Evolutionary conservation across 2,329 filamentous ascomycete genomes (phyloP), one percentile per base, ranked within the genome.

Genomic region (Nemania serpens): DNA sequence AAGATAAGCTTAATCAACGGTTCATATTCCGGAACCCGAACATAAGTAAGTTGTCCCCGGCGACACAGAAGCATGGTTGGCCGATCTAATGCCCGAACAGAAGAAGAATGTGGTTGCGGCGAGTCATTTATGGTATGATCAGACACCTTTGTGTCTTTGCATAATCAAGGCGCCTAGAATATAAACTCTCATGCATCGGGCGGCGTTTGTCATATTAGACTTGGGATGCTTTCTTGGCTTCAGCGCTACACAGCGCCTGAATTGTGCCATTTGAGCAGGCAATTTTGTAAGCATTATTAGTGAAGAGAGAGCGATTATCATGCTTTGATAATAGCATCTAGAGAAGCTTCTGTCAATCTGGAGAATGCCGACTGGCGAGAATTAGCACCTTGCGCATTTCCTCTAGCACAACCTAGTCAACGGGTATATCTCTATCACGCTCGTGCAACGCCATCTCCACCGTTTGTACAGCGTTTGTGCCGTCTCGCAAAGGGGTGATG

Each of bases 1-100:
- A 98, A 78, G 95, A 98, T 71, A 97, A 96, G 80, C 79, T 99
- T 66, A 96, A 90, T 75, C 86, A 93, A 76, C 84, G 91, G 66
- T 99, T 99, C 76, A 88, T 97, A 52, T 99, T 99, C 79, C 89
- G 87, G 74, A 99, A 99, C 75, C 95, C 95, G 2, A 99, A 99
- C 73, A 98, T 98, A 74, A 99, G 93, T 97, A 80, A 86, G 93
- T 88, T 33, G 1, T 25, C 22, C 34, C 7, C 17, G 10, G 29
- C n/a, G 33, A 15, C 39, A 6, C 3, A 15, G 45, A 22, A 63
- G 5, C 36, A 39, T n/a, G n/a, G n/a, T n/a, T n/a, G n/a, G 36
- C 4, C 3, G 36, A 29, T 63, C 75, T 80, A 75, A 78, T 69
- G 6, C 53, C 11, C 47, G n/a, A 47, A 63, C 75, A 97, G 93